Evolutionary conservation across 2,329 filamentous ascomycete species (phyloP).

Genomic region (Alternaria ventricosa): DNA sequence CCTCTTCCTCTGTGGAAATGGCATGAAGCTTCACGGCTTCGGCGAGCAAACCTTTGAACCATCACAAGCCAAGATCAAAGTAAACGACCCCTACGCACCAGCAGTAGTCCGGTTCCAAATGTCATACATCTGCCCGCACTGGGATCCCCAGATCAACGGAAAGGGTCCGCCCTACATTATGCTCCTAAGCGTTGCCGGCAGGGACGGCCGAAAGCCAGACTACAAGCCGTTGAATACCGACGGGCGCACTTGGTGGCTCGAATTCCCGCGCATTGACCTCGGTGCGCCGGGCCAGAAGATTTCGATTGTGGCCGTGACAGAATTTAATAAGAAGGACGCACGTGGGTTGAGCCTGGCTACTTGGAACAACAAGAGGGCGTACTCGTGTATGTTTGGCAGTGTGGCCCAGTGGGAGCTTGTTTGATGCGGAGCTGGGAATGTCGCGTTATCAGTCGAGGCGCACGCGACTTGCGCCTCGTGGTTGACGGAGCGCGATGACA

Average conservation of each 20-base stretch:
- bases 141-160: conserved; percentile 74
- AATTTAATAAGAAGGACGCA: conserved; percentile 57
- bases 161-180: conserved; percentile 71
- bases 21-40: conserved; percentile 55
- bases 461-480: not conserved
- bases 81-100: conserved; percentile 57
- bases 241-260: conserved; percentile 80
- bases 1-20: conserved; percentile 44
- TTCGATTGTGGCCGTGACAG: conserved; percentile 67
- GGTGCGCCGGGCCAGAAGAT: conserved; percentile 62
- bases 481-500: not conserved
- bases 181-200: conserved; percentile 65
- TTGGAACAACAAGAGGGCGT: conserved; percentile 48
- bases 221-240: conserved; percentile 74
- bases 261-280: conserved; percentile 65
- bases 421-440: conserved; percentile 17
- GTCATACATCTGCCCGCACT: conserved; percentile 80
- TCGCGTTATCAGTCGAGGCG: not conserved
- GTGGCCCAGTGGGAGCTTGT: conserved; percentile 64
- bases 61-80: conserved; percentile 63
- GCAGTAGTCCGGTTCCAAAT: conserved; percentile 77
- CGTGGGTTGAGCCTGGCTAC: conserved; percentile 57
- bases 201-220: conserved; percentile 73
- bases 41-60: conserved; percentile 68
- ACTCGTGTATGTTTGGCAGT: conserved; percentile 53